These are phyloP conservation scores for Fusarium algeriense DNA, from an alignment of 2,329 filamentous ascomycete genomes.

Conservation along the genomic window DNA sequence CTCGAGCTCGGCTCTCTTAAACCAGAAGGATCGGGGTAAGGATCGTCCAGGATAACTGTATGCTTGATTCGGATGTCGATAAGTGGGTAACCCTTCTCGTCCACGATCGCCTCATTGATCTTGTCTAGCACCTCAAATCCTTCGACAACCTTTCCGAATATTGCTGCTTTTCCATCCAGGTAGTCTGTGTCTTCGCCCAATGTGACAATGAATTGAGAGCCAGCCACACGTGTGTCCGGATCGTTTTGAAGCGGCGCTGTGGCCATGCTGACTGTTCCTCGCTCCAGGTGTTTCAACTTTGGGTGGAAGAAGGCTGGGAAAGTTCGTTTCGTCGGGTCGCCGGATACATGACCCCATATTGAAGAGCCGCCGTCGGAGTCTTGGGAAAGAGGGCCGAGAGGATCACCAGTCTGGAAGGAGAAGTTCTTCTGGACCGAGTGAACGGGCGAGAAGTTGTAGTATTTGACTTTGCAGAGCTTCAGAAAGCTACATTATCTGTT, in stretches of 20 bases:
- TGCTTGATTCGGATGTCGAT: slow-evolving; percentile 97
- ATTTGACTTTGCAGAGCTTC: slow-evolving; percentile 98
- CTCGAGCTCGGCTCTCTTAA: slow-evolving; percentile 82
- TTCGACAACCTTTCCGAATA: slow-evolving; percentile 96
- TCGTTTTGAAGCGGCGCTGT: slow-evolving; percentile 82
- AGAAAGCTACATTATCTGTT: slow-evolving; percentile 79
- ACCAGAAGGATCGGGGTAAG: slow-evolving; percentile 84
- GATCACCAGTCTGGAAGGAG: slow-evolving; percentile 96
- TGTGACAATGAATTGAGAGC: slow-evolving; percentile 94
- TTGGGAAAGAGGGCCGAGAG: slow-evolving; percentile 84
- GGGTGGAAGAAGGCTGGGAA: slow-evolving; percentile 88
- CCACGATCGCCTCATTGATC: slow-evolving; percentile 90
- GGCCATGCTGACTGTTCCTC: slow-evolving; percentile 98
- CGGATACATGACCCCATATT: slow-evolving; percentile 87
- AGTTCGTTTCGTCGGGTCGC: slow-evolving; percentile 74
- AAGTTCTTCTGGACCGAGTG: slow-evolving; percentile 95
- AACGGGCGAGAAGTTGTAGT: slow-evolving; percentile 97
- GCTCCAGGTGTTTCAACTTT: slow-evolving; percentile 88
- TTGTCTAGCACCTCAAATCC: slow-evolving; percentile 95
- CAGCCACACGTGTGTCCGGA: slow-evolving; percentile 84
- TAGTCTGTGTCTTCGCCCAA: slow-evolving; percentile 90
- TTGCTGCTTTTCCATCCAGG: slow-evolving; percentile 91
- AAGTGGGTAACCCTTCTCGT: slow-evolving; percentile 86
- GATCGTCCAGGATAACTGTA: slow-evolving; percentile 91
- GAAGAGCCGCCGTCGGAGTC: slow-evolving; percentile 93